Percentiles rank a stretch among this genome's conserved stretches.
Conservation (phyloP, 192 early-diverging fungal genomes). For the Jimgerdemannia lactiflua region DNA sequence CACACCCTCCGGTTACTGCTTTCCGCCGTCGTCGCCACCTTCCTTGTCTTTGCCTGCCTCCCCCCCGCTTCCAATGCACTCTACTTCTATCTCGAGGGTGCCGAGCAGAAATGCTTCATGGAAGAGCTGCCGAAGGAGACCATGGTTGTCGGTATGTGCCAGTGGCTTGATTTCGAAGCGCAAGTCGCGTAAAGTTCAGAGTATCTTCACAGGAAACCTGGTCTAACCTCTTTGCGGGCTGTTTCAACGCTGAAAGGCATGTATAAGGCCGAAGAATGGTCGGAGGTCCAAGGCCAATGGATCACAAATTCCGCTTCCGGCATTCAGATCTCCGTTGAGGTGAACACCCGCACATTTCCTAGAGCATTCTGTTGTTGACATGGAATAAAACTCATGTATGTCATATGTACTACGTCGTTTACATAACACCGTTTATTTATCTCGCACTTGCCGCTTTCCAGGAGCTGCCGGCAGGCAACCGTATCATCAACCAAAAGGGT, state of each 20-base stretch:
- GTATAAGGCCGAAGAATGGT: conserved; percentile 85
- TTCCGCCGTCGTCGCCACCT: too few species aligned
- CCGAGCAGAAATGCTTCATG: conserved; percentile 87
- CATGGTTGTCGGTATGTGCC: conserved; percentile 65
- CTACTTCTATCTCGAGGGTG: conserved; percentile 92
- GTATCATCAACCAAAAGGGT: conserved; percentile 79
- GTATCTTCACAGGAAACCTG: too few species aligned
- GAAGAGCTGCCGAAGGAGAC: conserved; percentile 94
- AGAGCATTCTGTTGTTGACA: too few species aligned
- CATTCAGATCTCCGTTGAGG: conserved; percentile 75
- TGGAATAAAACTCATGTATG: not conserved
- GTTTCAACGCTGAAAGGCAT: conserved; percentile 31
- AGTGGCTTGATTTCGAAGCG: not conserved
- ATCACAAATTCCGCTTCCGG: conserved; percentile 57
- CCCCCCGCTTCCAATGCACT: conserved; percentile 42
- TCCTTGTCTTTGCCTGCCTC: too few species aligned
- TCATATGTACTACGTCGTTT: too few species aligned
- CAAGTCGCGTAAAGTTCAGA: too few species aligned
- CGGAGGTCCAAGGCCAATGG: conserved; percentile 54
- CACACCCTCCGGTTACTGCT: too few species aligned
- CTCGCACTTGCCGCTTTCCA: conserved; percentile 15
- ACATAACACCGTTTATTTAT: not conserved
- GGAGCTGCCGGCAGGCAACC: conserved; percentile 43
- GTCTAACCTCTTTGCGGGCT: not conserved
- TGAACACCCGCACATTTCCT: conserved; percentile 28